phyloP scores from a whole-genome alignment of 768 basidiomycete genomes.

The Amanita inopinata region DNA sequence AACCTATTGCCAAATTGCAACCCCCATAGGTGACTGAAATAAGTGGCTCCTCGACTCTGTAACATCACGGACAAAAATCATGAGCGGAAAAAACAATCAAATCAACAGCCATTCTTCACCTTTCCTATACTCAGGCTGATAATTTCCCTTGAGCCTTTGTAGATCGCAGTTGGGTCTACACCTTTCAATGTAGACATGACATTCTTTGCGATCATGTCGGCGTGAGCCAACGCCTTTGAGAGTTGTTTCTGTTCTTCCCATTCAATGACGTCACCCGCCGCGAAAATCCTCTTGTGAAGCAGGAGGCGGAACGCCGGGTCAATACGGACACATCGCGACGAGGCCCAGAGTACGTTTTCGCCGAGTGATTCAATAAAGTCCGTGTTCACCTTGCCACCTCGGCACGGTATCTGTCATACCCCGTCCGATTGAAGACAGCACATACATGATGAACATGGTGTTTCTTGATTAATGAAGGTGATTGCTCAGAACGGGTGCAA shows the following conservation, averaged over 20 bases:
- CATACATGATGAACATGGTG: no score
- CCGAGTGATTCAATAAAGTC: slow-evolving; percentile 37
- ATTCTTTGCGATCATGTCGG: slow-evolving; percentile 37
- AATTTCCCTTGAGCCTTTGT: slow-evolving; percentile 40
- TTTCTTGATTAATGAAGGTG: slow-evolving; percentile 9
- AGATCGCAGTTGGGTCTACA: slow-evolving; percentile 22
- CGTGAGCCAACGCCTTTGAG: slow-evolving; percentile 37
- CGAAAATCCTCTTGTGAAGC: slow-evolving; percentile 46
- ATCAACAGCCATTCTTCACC: slow-evolving; percentile 22
- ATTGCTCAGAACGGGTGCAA: background rate
- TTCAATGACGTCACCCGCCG: slow-evolving; percentile 56
- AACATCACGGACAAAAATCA: background rate
- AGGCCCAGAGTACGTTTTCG: slow-evolving; percentile 24
- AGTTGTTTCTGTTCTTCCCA: slow-evolving; percentile 54
- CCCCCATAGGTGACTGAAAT: slow-evolving; percentile 6
- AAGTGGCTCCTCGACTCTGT: slow-evolving; percentile 3
- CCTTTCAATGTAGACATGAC: slow-evolving; percentile 34
- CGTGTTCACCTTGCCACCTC: slow-evolving; percentile 42
- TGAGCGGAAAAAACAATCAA: background rate
- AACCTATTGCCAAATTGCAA: slow-evolving; percentile 8
- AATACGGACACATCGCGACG: slow-evolving; percentile 41
- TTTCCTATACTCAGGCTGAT: slow-evolving; percentile 50
- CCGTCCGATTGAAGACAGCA: background rate
- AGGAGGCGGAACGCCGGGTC: slow-evolving; percentile 47
- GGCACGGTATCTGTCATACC: slow-evolving; percentile 21